phyloP scores from a whole-genome alignment of 208 protist species.

The Trypanosoma melophagium region DNA sequence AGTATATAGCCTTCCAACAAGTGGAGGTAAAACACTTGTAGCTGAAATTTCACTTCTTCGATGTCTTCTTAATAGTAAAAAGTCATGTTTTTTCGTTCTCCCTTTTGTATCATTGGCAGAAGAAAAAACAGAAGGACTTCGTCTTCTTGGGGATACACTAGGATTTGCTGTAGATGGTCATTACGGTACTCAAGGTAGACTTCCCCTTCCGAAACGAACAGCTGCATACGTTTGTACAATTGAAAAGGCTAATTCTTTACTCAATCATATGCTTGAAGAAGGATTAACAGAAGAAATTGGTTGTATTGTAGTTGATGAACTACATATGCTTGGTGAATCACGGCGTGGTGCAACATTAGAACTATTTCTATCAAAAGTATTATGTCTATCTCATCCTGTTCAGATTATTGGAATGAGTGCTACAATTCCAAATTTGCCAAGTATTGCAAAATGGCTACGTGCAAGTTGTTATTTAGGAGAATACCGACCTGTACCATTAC shows the following conservation, averaged over 20 bases:
- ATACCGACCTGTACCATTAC: conserved; percentile 82
- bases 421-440: conserved; percentile 87
- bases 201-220: conserved; percentile 52
- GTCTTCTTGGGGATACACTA: conserved; percentile 52
- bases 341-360: conserved; percentile 85
- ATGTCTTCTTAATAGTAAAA: conserved; percentile 60
- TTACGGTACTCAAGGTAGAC: conserved; percentile 66
- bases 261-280: conserved; percentile 86
- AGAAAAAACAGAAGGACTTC: conserved; percentile 83
- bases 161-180: conserved; percentile 85
- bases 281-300: conserved; percentile 60
- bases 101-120: conserved; percentile 92
- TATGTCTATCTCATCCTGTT: conserved; percentile 42
- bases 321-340: conserved; percentile 94
- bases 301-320: conserved; percentile 91
- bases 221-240: conserved; percentile 90
- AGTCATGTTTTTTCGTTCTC: conserved; percentile 89
- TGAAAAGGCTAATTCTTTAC: conserved; percentile 92
- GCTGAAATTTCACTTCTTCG: conserved; percentile 91
- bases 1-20: conserved; percentile 91
- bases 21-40: conserved; percentile 93
- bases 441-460: conserved; percentile 79
- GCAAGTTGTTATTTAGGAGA: conserved; percentile 67
- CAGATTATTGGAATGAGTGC: conserved; percentile 94
- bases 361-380: conserved; percentile 82